Conservation (phyloP, 2,329 filamentous ascomycete genomes). For the Aquanectria penicillioides region DNA sequence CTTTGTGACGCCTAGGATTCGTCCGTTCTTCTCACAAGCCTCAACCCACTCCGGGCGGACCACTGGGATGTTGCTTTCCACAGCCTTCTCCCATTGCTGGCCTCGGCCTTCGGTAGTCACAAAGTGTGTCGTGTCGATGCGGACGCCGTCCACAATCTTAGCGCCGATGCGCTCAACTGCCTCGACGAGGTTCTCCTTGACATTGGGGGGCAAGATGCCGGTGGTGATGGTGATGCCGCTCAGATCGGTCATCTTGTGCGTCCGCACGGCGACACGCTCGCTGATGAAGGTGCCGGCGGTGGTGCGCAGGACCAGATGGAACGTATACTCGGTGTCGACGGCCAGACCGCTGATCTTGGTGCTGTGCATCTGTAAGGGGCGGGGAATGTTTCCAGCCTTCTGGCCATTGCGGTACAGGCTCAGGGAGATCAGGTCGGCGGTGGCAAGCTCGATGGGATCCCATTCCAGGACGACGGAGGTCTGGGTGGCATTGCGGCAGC, state of each 20-base stretch:
- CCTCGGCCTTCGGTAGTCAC: conserved; percentile 95
- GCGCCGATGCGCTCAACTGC: conserved; percentile 91
- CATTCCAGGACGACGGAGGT: conserved; percentile 98
- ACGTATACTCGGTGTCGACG: conserved; percentile 96
- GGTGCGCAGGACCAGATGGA: conserved; percentile 91
- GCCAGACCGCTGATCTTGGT: conserved; percentile 97
- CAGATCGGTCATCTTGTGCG: conserved; percentile 98
- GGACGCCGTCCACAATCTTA: conserved; percentile 87
- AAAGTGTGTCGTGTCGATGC: conserved; percentile 98
- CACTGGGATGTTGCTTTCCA: conserved; percentile 97
- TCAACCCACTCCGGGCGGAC: conserved; percentile 97
- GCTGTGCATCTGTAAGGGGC: conserved; percentile 85
- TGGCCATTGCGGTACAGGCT: conserved; percentile 95
- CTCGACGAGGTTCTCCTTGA: conserved; percentile 76
- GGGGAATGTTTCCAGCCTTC: conserved; percentile 94
- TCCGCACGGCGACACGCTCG: conserved; percentile 85
- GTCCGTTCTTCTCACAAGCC: conserved; percentile 92
- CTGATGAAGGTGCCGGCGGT: conserved; percentile 87
- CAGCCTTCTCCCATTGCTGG: conserved; percentile 92
- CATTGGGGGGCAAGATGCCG: conserved; percentile 79
- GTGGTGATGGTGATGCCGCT: conserved; percentile 95
- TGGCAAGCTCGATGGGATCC: conserved; percentile 94
- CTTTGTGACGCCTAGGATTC: conserved; percentile 92
- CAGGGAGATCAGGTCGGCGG: conserved; percentile 88
- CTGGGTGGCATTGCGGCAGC: conserved; percentile 96